Evolutionary conservation across 2,329 filamentous ascomycete species (phyloP), one percentile per base, ranked within the genome.

Genomic region (Rhinocladiella similis): DNA sequence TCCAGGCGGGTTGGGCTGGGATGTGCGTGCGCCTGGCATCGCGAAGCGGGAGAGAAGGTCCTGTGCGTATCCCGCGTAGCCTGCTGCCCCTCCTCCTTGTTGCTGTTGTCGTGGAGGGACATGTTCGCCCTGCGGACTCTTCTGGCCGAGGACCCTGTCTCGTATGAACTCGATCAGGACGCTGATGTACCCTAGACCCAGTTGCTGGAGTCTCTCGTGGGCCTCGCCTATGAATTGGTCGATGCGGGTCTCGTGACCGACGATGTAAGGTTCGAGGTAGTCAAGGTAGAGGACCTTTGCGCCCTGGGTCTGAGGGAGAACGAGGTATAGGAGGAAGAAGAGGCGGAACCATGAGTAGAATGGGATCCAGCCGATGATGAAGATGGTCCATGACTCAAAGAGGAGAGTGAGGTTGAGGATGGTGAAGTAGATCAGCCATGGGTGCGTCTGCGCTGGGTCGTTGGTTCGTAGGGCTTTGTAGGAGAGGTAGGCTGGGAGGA

Each of bases 341-440:
- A 97, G 84, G 63, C 94, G 91, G 67, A 96, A 80, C 83, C 92
- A 97, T 65, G 90, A 84, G 76, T 97, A 99, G 74, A 97, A 95
- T 2, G 94, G 94, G 36, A 97, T 78, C 88, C 91, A 97, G 71
- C 82, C 82, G 46, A 97, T 82, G 68, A 97, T 86, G 76, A 93
- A 96, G 67, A 87, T 85, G 54, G 89, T 86, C 84, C 91, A 96
- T 46, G 88, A 92, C 77, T 97, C 94, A 73, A 86, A 84, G 60
- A 94, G 83, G 54, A 92, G 80, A 66, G 87, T 84, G 71, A 90
- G 87, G 59, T 90, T 89, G 63, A 97, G 83, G 20, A 96, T 91
- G 59, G 96, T 91, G 89, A 93, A 99, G 82, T 97, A 99, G 89
- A 97, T 97, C 64, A 97, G 84, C 94, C 94, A 99, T 86, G 93